Conservation (phyloP, 2,329 filamentous ascomycete genomes). For the Apiospora pterosperma region DNA sequence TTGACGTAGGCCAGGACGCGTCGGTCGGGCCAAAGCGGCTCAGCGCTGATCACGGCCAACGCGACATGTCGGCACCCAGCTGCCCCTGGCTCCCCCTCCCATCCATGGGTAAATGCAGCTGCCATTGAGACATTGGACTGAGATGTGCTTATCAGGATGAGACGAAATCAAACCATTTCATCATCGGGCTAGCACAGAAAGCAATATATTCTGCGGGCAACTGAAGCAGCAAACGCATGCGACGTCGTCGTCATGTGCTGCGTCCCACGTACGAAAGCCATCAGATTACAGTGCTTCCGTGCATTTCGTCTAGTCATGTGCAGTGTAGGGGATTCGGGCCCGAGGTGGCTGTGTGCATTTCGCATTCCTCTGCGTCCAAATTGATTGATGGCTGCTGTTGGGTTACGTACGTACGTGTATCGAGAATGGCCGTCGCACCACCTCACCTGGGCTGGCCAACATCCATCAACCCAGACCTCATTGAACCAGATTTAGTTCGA, state of each 20-base stretch:
- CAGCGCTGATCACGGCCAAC: background rate
- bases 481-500: background rate
- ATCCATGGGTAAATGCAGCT: background rate
- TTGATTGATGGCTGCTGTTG: background rate
- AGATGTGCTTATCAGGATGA: background rate
- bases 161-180: background rate
- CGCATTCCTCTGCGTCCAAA: background rate
- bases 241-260: background rate
- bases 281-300: background rate
- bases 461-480: background rate
- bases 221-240: background rate
- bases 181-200: background rate
- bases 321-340: background rate
- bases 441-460: background rate
- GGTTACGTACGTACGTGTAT: too few relatives aligned
- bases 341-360: background rate
- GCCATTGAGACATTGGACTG: background rate
- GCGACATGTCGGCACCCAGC: background rate
- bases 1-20: background rate
- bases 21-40: background rate
- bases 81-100: too few relatives aligned
- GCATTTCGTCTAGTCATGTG: background rate
- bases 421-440: background rate
- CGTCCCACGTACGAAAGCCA: background rate
- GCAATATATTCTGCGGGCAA: background rate